Evolutionary conservation across 164 flowering plant genomes (phyloP).

Genomic region (Cinnamomum micranthum): DNA sequence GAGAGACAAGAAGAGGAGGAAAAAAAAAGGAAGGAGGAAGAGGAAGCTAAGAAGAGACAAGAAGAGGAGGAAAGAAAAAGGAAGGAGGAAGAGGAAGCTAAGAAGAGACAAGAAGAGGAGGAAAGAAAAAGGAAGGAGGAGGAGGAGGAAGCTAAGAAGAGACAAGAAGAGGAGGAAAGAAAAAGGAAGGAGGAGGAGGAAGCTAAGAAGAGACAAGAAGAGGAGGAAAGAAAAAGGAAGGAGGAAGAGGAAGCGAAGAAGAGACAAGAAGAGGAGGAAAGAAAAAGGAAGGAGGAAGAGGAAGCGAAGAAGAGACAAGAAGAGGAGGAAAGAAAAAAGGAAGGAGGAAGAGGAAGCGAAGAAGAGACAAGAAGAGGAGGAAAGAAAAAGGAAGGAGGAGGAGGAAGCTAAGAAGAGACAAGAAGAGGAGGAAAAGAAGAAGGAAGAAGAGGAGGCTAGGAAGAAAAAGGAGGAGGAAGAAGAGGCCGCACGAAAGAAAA

Average conservation of each 20-base stretch:
- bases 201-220: constrained; percentile 15
- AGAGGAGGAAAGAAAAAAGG: background rate
- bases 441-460: background rate
- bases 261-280: constrained; percentile 4
- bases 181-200: constrained; percentile 5
- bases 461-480: no score
- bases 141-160: background rate
- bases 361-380: background rate
- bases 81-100: background rate
- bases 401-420: constrained; percentile 7
- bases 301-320: background rate
- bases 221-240: constrained; percentile 4
- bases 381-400: constrained; percentile 14
- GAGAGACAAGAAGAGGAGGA: no score
- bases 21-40: no score
- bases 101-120: no score
- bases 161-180: no score
- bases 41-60: no score
- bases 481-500: no score
- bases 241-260: no score
- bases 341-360: background rate
- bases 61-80: background rate
- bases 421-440: constrained; percentile 1
- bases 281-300: constrained; percentile 4
- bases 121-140: background rate